Base-by-base conservation (phyloP, 176 grass and related monocot species). In the Oryza glaberrima region DNA sequence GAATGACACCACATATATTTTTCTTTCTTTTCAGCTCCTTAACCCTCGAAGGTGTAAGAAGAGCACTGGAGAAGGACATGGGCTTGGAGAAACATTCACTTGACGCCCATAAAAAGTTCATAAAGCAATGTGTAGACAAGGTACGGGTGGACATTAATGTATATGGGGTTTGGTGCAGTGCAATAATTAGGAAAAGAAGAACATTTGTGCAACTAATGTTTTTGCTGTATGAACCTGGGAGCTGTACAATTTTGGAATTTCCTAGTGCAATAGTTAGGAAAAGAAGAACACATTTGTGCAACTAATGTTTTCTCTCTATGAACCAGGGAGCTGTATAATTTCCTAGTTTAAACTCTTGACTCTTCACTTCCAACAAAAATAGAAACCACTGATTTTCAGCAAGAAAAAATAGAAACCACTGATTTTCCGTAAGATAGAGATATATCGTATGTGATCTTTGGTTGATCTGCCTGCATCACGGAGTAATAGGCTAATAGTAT, bases 11-110 rank as follows among this genome's bases (percentile, higher is more conserved):
- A 12, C 4, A n/a, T 65, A 7, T 16, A 20, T 73, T 73, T 63
- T 75, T 56, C 63, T 69, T 56, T 45, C 64, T 32, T 89, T 90
- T 82, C 77, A 98, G 96, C 83, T 84, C 86, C 54, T 89, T 98
- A 78, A 98, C 96, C 69, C 91, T 98, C 22, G 96, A 94, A 96
- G 96, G 96, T 46, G 91, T 93, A 74, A 83, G 93, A 83, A 94
- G 96, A 91, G 84, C 77, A 77, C 40, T 98, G 80, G 96, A 98
- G 76, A 84, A 96, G 41, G 93, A 98, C 75, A 72, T 96, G 75
- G 83, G 81, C 47, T 87, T 96, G 91, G 87, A 87, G 65, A 88
- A 12, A 77, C 89, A 90, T 68, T 98, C 93, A 66, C 90, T 96
- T 49, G 96, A 98, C 90, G 70, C 81, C 52, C 87, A 98, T 70